Percentiles rank a stretch among this genome's conserved stretches.
phyloP scores from a whole-genome alignment of 345 rosid species.

The thale cress (Arabidopsis thaliana) region TAIR10.1 NC_003070.9:27173501-27174000 shows the following conservation, averaged over 20 bases:
- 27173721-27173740: conserved; percentile 55
- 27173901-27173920: neutral
- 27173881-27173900: conserved; percentile 4
- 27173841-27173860: too few species aligned
- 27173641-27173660: neutral
- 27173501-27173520: neutral
- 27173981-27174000: neutral
- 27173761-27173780: conserved; percentile 26
- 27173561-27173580: neutral
- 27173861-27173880: neutral
- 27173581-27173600: neutral
- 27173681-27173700: conserved; percentile 26
- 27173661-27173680: conserved; percentile 35
- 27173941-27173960: conserved; percentile 12
- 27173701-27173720: conserved; percentile 57
- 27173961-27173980: conserved; percentile 15
- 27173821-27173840: conserved; percentile 4
- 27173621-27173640: too few species aligned
- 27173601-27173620: conserved; percentile 1
- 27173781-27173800: conserved; percentile 29
- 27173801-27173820: conserved; percentile 34
- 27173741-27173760: conserved; percentile 47
- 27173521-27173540: neutral
- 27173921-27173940: neutral
- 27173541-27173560: neutral